Evolutionary conservation across 2,329 filamentous ascomycete genomes (phyloP), one percentile per base, ranked within the genome.

Genomic region (Fusarium brevicatenulatum): DNA sequence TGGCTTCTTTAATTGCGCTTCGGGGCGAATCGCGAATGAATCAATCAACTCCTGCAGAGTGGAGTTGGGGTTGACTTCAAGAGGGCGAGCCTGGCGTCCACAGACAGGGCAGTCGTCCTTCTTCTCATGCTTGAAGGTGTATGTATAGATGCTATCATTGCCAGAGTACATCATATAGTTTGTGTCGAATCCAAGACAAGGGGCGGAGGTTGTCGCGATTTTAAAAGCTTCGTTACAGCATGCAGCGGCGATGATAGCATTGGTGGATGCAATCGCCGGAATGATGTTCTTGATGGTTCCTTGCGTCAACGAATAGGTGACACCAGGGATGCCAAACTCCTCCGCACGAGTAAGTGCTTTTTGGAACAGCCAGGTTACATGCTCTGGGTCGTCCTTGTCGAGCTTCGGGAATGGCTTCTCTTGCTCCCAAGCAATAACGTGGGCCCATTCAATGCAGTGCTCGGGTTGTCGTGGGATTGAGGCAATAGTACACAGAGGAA

Each of bases 101-200:
- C 96, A 99, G 11, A 98, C 96, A 5, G 96, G 95, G 74, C 96
- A 99, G 82, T 98, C 96, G 21, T 92, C 89, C 82, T 98, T 98
- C 85, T 93, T 94, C 83, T 98, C 92, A 78, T 97, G 95, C 78
- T 95, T 92, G 81, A 98, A 99, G 0, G 96, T 99, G 82, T 97
- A 98, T 0, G 96, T 99, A 85, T 99, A 99, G 74, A 99, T 92
- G 74, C 93, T 90, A 78, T 97, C 95, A 78, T 98, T 95, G 52
- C 97, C 96, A 18, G 94, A 97, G 82, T 99, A 99, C 93, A 98
- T 97, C 95, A 98, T 98, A 84, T 99, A 99, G 81, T 97, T 97
- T 63, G 92, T 92, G 49, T 92, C 91, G 71, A 90, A 86, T 18
- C 92, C 93, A 21, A 99, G 86, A 72, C 91, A 92, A 0, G 95